Percentiles rank a stretch among this genome's conserved stretches.
Conservation (phyloP, 2,329 filamentous ascomycete species). For the Taxawa tesnikishii region DNA sequence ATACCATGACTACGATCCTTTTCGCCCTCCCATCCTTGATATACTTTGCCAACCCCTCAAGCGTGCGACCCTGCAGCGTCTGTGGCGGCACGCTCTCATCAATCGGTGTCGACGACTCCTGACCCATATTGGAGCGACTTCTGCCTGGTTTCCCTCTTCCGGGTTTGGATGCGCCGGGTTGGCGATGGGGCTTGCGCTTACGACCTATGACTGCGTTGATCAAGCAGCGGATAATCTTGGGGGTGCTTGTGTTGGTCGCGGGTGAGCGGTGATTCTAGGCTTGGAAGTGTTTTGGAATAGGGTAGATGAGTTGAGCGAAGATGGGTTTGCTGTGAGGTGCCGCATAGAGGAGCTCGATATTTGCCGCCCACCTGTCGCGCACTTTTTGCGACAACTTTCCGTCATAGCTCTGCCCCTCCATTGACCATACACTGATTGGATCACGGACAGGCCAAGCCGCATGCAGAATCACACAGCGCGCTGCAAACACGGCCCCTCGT, state of each 20-base stretch:
- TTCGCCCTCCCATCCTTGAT: constrained; percentile 58
- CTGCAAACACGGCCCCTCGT: too few species aligned
- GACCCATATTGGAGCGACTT: constrained; percentile 64
- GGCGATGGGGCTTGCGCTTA: constrained; percentile 32
- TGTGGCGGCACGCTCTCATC: constrained; percentile 51
- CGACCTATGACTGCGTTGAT: constrained; percentile 35
- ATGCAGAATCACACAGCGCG: too few species aligned
- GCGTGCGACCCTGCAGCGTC: constrained; percentile 54
- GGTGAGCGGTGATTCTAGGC: not conserved
- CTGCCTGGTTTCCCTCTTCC: not conserved
- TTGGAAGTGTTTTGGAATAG: too few species aligned
- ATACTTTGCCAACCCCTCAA: constrained; percentile 67
- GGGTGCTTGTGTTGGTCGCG: not conserved
- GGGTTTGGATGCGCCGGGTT: constrained; percentile 12
- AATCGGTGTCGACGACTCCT: constrained; percentile 61
- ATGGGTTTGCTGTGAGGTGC: too few species aligned
- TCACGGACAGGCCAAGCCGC: too few species aligned
- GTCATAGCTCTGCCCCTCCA: too few species aligned
- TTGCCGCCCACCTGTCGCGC: too few species aligned
- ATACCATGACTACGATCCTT: constrained; percentile 68
- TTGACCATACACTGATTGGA: too few species aligned
- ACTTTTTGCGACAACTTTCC: too few species aligned
- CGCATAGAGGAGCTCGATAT: too few species aligned
- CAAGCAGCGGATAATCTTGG: constrained; percentile 2
- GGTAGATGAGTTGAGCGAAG: too few species aligned